These are phyloP conservation scores for Hypoxylon sp. DNA, from an alignment of 2,329 filamentous ascomycete species.

Conservation along the genomic window DNA sequence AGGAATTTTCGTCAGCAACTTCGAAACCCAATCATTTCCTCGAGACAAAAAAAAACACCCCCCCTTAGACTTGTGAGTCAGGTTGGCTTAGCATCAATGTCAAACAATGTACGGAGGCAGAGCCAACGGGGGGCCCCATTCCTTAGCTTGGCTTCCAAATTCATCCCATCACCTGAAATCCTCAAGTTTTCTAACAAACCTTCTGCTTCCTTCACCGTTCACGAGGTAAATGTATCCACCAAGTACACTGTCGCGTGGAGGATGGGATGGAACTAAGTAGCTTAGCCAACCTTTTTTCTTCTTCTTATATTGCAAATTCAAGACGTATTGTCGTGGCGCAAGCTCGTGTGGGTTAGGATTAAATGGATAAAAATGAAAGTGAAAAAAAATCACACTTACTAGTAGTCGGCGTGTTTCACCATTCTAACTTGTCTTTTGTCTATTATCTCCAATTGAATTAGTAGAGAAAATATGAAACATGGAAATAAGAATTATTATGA, in stretches of 20 bases:
- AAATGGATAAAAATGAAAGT: slow-evolving; percentile 3
- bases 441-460: too few species aligned
- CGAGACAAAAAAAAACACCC: too few species aligned
- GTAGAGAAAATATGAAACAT: too few species aligned
- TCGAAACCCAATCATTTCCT: slow-evolving; percentile 32
- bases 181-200: slow-evolving; percentile 30
- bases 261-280: too few species aligned
- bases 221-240: slow-evolving; percentile 28
- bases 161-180: slow-evolving; percentile 21
- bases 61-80: slow-evolving; percentile 15
- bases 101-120: slow-evolving; percentile 49
- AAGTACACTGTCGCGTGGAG: too few species aligned
- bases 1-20: slow-evolving; percentile 24
- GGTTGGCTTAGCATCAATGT: slow-evolving; percentile 47
- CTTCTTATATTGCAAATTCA: not conserved
- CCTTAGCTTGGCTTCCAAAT: slow-evolving; percentile 30
- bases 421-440: slow-evolving; percentile 17
- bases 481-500: too few species aligned
- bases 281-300: slow-evolving; percentile 5
- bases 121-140: slow-evolving; percentile 36
- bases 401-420: too few species aligned
- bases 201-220: slow-evolving; percentile 35
- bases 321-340: slow-evolving; percentile 23
- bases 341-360: slow-evolving; percentile 23
- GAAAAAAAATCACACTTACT: slow-evolving; percentile 16